Base-by-base conservation (phyloP, 345 rosid genomes). In the Alliaria petiolata region DNA sequence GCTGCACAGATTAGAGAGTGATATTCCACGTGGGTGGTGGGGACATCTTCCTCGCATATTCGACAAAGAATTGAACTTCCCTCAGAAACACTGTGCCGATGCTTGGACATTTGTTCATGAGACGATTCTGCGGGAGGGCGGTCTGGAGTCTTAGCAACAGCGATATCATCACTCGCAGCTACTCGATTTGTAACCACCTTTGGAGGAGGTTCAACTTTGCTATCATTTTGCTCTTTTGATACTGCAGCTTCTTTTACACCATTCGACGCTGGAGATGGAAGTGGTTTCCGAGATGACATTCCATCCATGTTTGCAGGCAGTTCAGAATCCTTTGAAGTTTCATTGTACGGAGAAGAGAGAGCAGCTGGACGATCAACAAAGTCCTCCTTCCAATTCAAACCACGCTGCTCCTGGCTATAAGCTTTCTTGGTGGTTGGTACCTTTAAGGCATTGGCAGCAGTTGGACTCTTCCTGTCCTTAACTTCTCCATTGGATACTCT, bases 321-420 rank as follows among this genome's bases (percentile, higher is more conserved):
- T 36, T 84, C 96, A 62, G 78, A 71, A 56, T 70, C 81, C 78
- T 87, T 40, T 7, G 87, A 47, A 81, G 42, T 81, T 40, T 78
- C 67, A 51, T 42, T 60, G 49, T 40, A 22, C 20, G 77, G 65
- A 59, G 81, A 62, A 66, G 83, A 75, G 16, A 74, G 75, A 69
- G 61, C 79, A 65, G 62, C 85, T 46, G 76, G 81, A 59, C 57
- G 83, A 49, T 76, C 25, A 39, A 73, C 61, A 54, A 69, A 76
- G 34, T 83, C 91, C 55, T 80, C 85, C 80, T 84, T 84, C 96
- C 91, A 90, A 45, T 57, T 81, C 58, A 85, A 67, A 62, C 85
- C 86, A 79, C 10, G 88, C 81, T 89, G 99, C 84, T 89, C 98
- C 67, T 89, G 98, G 80, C 99, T 95, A 74, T 89, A 87, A 67